phyloP scores from a whole-genome alignment of 192 early-diverging fungal genomes.

The Gryganskiella cystojenkinii region DNA sequence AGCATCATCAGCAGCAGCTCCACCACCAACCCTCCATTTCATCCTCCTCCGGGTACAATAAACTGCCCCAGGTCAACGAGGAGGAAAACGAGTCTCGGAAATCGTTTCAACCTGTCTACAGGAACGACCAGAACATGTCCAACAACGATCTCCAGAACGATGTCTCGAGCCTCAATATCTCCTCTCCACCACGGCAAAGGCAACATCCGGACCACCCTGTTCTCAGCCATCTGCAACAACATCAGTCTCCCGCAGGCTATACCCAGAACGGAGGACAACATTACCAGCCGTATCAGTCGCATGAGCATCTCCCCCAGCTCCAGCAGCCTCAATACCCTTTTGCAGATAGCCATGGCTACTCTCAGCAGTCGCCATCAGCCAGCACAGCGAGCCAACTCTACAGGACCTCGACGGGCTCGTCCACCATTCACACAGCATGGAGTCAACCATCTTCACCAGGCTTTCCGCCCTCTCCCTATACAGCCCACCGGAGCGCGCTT shows the following conservation, averaged over 20 bases:
- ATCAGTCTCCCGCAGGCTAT: background rate
- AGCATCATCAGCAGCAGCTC: constrained; percentile 21
- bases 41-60: background rate
- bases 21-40: constrained; percentile 21
- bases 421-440: constrained; percentile 46
- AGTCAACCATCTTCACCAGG: constrained; percentile 48
- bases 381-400: constrained; percentile 36
- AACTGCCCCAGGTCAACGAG: constrained; percentile 37
- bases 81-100: constrained; percentile 27
- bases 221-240: constrained; percentile 10
- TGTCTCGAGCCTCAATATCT: constrained; percentile 43
- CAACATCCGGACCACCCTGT: constrained; percentile 9
- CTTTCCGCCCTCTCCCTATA: constrained; percentile 30
- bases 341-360: constrained; percentile 33
- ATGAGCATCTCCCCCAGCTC: constrained; percentile 12
- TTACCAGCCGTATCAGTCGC: constrained; percentile 17
- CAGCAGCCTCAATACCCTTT: constrained; percentile 11
- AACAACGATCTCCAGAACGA: constrained; percentile 34
- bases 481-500: background rate
- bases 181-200: constrained; percentile 41
- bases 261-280: constrained; percentile 1
- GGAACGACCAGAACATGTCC: constrained; percentile 10
- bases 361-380: constrained; percentile 35
- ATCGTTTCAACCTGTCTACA: constrained; percentile 29
- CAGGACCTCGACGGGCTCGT: constrained; percentile 46